Evolutionary conservation across 1,139 yeast genomes (phyloP).

Genomic region (Lodderomyces parapsilosis): DNA sequence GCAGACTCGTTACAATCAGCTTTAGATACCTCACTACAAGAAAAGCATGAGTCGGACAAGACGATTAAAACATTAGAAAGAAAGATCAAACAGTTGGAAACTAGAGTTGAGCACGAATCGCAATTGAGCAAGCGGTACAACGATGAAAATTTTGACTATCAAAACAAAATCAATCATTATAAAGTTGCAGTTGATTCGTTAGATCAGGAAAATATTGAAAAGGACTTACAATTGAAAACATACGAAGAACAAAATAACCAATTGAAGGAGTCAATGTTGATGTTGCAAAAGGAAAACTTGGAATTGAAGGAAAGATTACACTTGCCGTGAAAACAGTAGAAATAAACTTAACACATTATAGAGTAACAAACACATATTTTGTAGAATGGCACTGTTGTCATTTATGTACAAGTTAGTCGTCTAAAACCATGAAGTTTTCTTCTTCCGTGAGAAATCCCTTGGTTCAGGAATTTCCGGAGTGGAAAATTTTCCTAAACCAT

Average conservation of each 20-base stretch:
- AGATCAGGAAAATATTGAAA: constrained; percentile 42
- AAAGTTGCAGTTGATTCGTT: constrained; percentile 35
- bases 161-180: constrained; percentile 40
- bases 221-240: constrained; percentile 34
- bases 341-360: too few species aligned
- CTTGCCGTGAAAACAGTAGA: constrained; percentile 5
- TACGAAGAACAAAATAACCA: constrained; percentile 43
- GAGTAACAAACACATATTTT: too few species aligned
- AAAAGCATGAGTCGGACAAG: constrained; percentile 33
- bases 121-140: constrained; percentile 42
- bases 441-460: constrained; percentile 24
- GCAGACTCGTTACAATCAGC: constrained; percentile 29
- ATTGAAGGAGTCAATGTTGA: constrained; percentile 51
- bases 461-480: constrained; percentile 28
- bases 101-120: constrained; percentile 36
- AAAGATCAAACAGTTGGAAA: constrained; percentile 35
- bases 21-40: constrained; percentile 31
- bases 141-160: constrained; percentile 48
- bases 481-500: constrained; percentile 63
- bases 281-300: constrained; percentile 63
- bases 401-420: background rate
- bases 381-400: background rate
- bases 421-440: constrained; percentile 2
- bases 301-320: constrained; percentile 52
- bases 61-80: constrained; percentile 31